phyloP scores from a whole-genome alignment of 257 asterid genomes.

The Euphrasia confusa region DNA sequence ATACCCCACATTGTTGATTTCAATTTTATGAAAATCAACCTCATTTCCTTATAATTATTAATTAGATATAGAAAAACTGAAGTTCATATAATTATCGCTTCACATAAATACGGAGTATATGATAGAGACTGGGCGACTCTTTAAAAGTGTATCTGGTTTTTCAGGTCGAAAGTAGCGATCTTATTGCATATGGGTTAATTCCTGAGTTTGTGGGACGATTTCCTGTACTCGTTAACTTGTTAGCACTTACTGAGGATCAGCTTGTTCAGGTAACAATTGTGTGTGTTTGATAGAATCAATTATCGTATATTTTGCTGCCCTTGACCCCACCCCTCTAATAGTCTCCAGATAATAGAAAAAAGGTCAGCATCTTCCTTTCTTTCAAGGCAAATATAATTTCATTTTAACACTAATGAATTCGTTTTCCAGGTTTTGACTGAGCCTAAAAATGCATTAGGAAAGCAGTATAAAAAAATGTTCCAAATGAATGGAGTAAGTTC shows the following conservation, averaged over 20 bases:
- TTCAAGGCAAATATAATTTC: neutral
- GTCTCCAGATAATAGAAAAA: neutral
- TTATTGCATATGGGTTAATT: conserved; percentile 78
- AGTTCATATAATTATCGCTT: too few species aligned
- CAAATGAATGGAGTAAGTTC: conserved; percentile 69
- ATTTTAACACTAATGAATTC: conserved; percentile 6
- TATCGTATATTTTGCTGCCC: neutral
- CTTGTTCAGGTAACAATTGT: conserved; percentile 62
- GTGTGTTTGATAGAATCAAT: neutral
- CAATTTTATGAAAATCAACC: neutral
- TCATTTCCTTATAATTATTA: neutral
- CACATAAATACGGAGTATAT: too few species aligned
- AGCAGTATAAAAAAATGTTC: conserved; percentile 82
- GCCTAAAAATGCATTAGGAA: conserved; percentile 82
- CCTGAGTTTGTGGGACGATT: conserved; percentile 95
- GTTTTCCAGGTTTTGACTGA: conserved; percentile 66
- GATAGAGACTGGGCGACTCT: neutral
- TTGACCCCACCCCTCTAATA: neutral
- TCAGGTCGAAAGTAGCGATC: conserved; percentile 88
- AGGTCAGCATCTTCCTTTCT: too few species aligned
- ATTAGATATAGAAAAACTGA: too few species aligned
- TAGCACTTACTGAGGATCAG: conserved; percentile 78
- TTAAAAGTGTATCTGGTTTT: conserved; percentile 5
- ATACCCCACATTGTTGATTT: neutral
- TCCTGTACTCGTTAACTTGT: conserved; percentile 73